Evolutionary conservation across 306 rosid genomes (phyloP).

Genomic region (Rosa chinensis): DNA sequence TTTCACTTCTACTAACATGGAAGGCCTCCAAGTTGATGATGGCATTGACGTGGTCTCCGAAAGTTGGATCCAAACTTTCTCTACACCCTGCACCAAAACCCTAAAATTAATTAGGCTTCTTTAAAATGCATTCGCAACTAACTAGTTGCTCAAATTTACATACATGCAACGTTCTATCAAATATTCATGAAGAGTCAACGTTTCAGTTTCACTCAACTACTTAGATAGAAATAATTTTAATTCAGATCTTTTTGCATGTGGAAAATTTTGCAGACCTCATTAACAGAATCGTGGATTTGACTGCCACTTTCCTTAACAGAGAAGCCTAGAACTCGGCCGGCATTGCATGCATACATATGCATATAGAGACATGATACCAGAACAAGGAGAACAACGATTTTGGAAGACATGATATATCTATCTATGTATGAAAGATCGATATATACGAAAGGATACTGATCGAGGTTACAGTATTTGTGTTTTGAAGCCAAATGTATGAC

Average conservation of each 20-base stretch:
- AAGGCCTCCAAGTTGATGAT: slow-evolving; percentile 25
- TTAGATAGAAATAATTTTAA: background rate
- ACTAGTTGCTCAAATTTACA: background rate
- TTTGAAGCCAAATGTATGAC: slow-evolving; percentile 2
- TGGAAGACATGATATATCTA: slow-evolving; percentile 42
- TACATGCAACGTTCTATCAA: background rate
- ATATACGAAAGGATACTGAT: background rate
- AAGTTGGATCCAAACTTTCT: slow-evolving; percentile 5
- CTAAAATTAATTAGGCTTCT: background rate
- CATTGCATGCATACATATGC: slow-evolving; percentile 72
- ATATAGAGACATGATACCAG: slow-evolving; percentile 38
- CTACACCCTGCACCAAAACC: slow-evolving; percentile 38
- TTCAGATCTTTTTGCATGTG: background rate
- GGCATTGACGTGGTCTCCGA: slow-evolving; percentile 21
- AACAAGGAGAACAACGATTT: slow-evolving; percentile 29
- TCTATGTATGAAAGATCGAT: background rate
- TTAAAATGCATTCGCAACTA: background rate
- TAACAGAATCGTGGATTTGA: background rate
- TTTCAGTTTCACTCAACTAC: background rate
- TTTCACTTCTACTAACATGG: slow-evolving; percentile 19
- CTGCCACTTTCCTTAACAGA: slow-evolving; percentile 7
- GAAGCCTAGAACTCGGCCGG: slow-evolving; percentile 35
- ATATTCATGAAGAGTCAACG: background rate
- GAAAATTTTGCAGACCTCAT: slow-evolving; percentile 27
- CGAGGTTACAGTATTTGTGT: background rate